Evolutionary conservation across 2,329 filamentous ascomycete species (phyloP), one percentile per base, ranked within the genome.

Genomic region (Cladosporium sp.): DNA sequence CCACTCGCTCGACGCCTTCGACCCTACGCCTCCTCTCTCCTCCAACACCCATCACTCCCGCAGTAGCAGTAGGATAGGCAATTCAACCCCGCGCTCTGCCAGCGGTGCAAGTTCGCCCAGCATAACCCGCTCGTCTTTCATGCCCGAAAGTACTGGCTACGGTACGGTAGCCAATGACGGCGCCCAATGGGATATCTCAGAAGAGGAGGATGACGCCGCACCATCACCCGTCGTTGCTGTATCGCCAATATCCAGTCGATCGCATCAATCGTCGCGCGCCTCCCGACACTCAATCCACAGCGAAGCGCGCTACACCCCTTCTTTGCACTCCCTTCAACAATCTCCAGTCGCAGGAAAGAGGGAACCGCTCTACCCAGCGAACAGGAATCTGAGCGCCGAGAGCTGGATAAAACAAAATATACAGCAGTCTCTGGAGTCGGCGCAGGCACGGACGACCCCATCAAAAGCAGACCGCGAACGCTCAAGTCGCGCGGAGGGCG

Each of bases 131-230:
- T 63, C 60, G 16, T 54, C 34, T 8, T 63, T 56, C 49, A 63
- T 63, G 60, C 60, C 49, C 13, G 60, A 46, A 70, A 67, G 36
- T 65, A 69, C 48, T 64, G 69, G 49, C 65, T 92, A 92, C 83
- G 87, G 89, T 66, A 84, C 83, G 34, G 82, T 58, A 36, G 28
- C 36, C 39, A 58, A 34, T 23, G 53, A 34, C 13, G 53, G 56
- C 23, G n/a, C 62, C 83, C 61, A 82, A 86, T 77, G 39, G 78
- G 81, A 58, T 80, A 81, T 69, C 68, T 83, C 63, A 81, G 83
- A 68, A 79, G 82, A 39, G 84, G 87, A 39, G 75, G 84, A 87
- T 78, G 84, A 84, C 49, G 85, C 85, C 34, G 80, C 83, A 67
- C 79, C 92, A 14, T 92, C 93, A 21, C 63, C 63, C 18, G 58